phyloP scores from a whole-genome alignment of 2,329 filamentous ascomycete genomes.

The Aphanoascus verrucosus region DNA sequence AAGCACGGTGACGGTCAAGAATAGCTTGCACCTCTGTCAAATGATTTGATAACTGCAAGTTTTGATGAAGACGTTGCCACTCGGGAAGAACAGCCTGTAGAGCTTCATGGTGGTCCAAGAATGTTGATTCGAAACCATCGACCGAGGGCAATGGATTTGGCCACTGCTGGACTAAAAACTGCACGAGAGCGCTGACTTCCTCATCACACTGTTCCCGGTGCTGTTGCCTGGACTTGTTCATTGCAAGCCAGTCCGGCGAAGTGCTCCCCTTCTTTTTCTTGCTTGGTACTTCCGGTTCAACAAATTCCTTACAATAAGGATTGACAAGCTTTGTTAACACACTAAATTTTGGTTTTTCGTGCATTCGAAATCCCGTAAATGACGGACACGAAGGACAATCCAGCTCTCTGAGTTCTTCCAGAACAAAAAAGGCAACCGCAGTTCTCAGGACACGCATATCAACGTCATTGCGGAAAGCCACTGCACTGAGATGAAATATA shows the following conservation, averaged over 20 bases:
- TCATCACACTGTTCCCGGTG: not conserved
- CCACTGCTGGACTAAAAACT: conserved; percentile 1
- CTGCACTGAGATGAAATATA: not conserved
- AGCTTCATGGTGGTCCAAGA: conserved; percentile 21
- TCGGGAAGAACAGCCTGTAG: conserved; percentile 34
- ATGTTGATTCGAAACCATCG: not conserved
- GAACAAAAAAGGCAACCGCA: conserved; percentile 1
- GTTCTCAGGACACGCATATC: not conserved
- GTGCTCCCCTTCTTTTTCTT: not conserved
- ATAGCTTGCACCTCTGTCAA: conserved; percentile 36
- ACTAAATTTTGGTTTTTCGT: not conserved
- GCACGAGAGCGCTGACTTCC: not conserved
- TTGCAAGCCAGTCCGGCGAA: not conserved
- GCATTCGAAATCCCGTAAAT: not conserved
- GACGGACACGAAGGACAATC: not conserved
- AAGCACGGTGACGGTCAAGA: conserved; percentile 23
- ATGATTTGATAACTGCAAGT: conserved; percentile 38
- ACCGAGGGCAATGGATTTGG: not conserved
- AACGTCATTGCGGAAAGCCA: not conserved
- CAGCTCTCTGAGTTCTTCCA: not conserved
- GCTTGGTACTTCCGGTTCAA: not conserved
- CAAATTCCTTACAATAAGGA: not conserved
- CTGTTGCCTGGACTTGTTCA: not conserved
- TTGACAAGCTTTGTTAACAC: not conserved
- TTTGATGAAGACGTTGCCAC: conserved; percentile 41